Base-by-base conservation (phyloP, 2,329 filamentous ascomycete genomes). In the Epichloe brachyelytri region DNA sequence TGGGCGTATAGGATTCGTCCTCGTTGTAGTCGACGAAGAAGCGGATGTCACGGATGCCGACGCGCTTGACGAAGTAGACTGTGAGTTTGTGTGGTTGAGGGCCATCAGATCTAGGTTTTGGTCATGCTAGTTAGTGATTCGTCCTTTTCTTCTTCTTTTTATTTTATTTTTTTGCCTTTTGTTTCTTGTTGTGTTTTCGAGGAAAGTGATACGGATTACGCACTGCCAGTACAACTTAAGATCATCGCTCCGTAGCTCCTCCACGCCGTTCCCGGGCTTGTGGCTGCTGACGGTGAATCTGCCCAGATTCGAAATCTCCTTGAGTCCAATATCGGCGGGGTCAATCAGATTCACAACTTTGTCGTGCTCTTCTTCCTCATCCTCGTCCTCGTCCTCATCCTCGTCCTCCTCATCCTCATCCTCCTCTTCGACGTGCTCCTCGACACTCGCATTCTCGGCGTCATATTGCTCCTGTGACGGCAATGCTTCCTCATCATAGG, bases 1-100 rank as follows among this genome's bases (percentile, higher is more conserved):
- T 97, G 0, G 93, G 93, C 3, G 93, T 98, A 66, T 98, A 98
- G 43, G 86, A 93, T 69, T 98, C 93, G 67, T 98, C 93, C 50
- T 88, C 80, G 55, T 85, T 83, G 66, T 95, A 95, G 69, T 98
- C 90, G 43, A 98, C 82, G 58, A 85, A 90, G 59, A 93, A 80
- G n/a, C 86, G 78, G 48, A 93, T 82, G 30, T 82, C 80, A 5
- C 83, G 81, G 55, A 93, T 88, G 53, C 82, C 83, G 43, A 90
- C 87, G 7, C 86, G 78, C 59, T 89, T 88, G 68, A 88, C 82
- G 66, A 93, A 93, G 67, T 93, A 88, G 40, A 93, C 85, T 53
- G 86, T 91, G 46, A 93, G 75, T 55, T 83, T 79, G 62, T 93
- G 87, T 4, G 87, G 87, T 63, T 93, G 87, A 1, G 87, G 86